Conservation (phyloP, 2,329 filamentous ascomycete species). For the Epichloe festucae region DNA sequence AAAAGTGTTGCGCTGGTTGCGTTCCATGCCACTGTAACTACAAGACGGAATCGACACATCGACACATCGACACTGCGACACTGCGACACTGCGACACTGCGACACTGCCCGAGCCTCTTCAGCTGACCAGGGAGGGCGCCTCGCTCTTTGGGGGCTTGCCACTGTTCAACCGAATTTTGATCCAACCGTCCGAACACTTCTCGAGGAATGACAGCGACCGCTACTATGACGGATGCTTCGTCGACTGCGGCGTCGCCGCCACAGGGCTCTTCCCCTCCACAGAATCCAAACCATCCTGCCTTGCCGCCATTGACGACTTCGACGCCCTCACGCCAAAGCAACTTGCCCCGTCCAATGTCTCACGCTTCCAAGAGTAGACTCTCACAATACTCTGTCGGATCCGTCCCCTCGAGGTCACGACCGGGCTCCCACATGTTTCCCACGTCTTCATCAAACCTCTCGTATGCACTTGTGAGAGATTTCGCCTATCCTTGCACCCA, state of each 20-base stretch:
- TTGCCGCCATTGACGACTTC: slow-evolving; percentile 46
- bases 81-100: background rate
- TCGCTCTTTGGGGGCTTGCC: background rate
- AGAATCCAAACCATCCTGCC: slow-evolving; percentile 40
- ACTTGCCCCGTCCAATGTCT: slow-evolving; percentile 52
- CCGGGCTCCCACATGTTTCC: slow-evolving; percentile 74
- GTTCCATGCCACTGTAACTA: background rate
- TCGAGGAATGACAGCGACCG: slow-evolving; percentile 26
- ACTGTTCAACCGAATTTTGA: background rate
- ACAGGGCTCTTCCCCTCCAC: slow-evolving; percentile 29
- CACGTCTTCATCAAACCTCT: slow-evolving; percentile 69
- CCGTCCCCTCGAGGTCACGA: slow-evolving; percentile 56
- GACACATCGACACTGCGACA: background rate
- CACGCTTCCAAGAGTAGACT: slow-evolving; percentile 70
- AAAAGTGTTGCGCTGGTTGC: slow-evolving; percentile 1
- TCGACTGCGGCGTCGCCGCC: slow-evolving; percentile 41
- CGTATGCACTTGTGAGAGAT: slow-evolving; percentile 86
- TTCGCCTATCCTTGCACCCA: slow-evolving; percentile 80
- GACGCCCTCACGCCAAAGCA: slow-evolving; percentile 43
- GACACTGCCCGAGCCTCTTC: background rate
- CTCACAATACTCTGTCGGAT: slow-evolving; percentile 70
- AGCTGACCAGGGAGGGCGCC: background rate
- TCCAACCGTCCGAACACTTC: background rate
- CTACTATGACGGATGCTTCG: slow-evolving; percentile 44
- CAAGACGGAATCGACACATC: background rate